Percentiles rank a stretch among this genome's conserved stretches.
Evolutionary conservation across 768 basidiomycete species (phyloP).

Genomic region (Pisolithus microcarpus): DNA sequence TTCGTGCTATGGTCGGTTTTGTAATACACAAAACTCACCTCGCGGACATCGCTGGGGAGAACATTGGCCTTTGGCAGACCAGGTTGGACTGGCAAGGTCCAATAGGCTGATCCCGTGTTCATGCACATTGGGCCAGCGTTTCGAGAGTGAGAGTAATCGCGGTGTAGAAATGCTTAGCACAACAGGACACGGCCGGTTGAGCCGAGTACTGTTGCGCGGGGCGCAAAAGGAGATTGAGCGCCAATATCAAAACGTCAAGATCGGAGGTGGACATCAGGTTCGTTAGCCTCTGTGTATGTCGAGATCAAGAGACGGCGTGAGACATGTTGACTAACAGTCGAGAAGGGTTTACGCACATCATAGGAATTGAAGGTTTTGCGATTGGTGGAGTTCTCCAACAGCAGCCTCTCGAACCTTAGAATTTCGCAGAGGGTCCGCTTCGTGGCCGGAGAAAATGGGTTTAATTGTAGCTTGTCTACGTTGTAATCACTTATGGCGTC

Average conservation of each 20-base stretch:
- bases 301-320: slow-evolving; percentile 1
- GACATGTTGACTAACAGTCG: slow-evolving; percentile 2
- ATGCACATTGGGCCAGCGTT: slow-evolving; percentile 76
- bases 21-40: slow-evolving; percentile 80
- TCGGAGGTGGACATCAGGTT: slow-evolving; percentile 84
- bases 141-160: slow-evolving; percentile 75
- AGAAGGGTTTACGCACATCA: slow-evolving; percentile 61
- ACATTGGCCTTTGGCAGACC: slow-evolving; percentile 47
- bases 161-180: slow-evolving; percentile 76
- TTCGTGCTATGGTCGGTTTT: slow-evolving; percentile 47
- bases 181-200: slow-evolving; percentile 73
- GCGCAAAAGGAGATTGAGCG: slow-evolving; percentile 81
- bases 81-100: slow-evolving; percentile 58
- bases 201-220: slow-evolving; percentile 94
- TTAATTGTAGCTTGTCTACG: slow-evolving; percentile 76
- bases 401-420: slow-evolving; percentile 77
- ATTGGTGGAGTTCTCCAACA: slow-evolving; percentile 97
- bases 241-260: slow-evolving; percentile 76
- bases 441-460: slow-evolving; percentile 64
- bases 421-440: slow-evolving; percentile 77
- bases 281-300: slow-evolving; percentile 65
- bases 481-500: slow-evolving; percentile 78
- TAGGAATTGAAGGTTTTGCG: slow-evolving; percentile 94
- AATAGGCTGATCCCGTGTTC: slow-evolving; percentile 74
- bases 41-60: slow-evolving; percentile 66